A percentile compares a stretch with the other conserved stretches of the same genome.
Conservation (phyloP, 106 monocot species). For the Allium cepa region DNA sequence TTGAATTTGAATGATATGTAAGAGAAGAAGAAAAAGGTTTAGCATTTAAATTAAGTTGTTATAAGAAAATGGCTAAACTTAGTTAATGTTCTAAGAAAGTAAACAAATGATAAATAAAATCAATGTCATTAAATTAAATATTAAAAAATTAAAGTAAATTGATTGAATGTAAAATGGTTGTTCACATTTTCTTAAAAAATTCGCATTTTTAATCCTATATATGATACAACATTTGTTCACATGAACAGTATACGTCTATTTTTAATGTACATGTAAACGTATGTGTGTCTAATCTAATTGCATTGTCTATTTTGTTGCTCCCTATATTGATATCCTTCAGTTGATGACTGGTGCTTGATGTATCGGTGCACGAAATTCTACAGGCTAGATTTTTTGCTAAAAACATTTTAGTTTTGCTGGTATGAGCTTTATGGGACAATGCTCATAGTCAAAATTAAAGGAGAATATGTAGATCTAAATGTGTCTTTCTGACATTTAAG, state of each 20-base stretch:
- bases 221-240: background rate
- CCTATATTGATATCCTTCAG: slow-evolving; percentile 10
- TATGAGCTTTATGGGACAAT: slow-evolving; percentile 1
- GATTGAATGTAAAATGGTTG: slow-evolving; percentile 8
- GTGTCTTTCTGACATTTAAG: slow-evolving; percentile 10
- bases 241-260: background rate
- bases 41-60: too few relatives aligned
- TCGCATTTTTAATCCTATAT: background rate
- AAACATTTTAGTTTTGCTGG: slow-evolving; percentile 17
- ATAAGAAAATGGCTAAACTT: too few relatives aligned
- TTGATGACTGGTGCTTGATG: slow-evolving; percentile 12
- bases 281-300: background rate
- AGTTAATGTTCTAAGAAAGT: too few relatives aligned
- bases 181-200: background rate
- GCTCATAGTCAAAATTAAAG: background rate
- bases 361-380: slow-evolving; percentile 8
- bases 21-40: too few relatives aligned
- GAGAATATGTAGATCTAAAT: slow-evolving; percentile 6
- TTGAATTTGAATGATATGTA: too few relatives aligned
- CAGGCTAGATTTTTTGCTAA: slow-evolving; percentile 13
- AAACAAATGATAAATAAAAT: too few relatives aligned
- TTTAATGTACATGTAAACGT: slow-evolving; percentile 4
- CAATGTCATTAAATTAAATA: too few relatives aligned
- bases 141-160: too few relatives aligned
- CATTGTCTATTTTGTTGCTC: background rate